A percentile compares a stretch with the other conserved stretches of the same genome.
Conservation (phyloP, 108 stramenopile species). For the Cylindrotheca closterium region DNA sequence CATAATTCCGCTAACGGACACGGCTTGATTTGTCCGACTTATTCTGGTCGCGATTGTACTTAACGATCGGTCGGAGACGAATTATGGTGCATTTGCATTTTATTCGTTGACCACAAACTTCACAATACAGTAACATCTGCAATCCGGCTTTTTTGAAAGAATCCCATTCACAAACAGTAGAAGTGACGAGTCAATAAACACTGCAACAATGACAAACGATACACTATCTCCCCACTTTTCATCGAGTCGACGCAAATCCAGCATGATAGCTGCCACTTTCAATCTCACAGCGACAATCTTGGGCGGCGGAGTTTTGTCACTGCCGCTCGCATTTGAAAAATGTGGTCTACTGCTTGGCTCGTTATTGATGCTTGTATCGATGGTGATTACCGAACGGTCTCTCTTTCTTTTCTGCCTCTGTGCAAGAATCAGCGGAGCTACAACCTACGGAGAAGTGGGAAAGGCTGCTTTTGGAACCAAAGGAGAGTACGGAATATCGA, state of each 20-base stretch:
- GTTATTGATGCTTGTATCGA: conserved; percentile 59
- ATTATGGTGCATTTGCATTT: no score
- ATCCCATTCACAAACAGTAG: no score
- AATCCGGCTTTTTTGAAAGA: no score
- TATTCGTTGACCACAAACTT: no score
- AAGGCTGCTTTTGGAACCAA: conserved; percentile 61
- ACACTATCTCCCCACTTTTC: conserved; percentile 38
- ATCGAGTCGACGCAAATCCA: conserved; percentile 46
- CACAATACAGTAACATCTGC: no score
- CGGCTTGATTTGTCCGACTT: no score
- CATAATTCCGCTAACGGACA: no score
- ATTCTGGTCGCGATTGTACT: no score
- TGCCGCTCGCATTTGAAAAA: conserved; percentile 83
- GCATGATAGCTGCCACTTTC: conserved; percentile 59
- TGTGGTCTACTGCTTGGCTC: conserved; percentile 69
- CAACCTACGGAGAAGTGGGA: conserved; percentile 68
- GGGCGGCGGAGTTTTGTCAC: conserved; percentile 83
- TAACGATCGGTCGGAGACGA: no score
- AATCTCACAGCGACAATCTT: conserved; percentile 85
- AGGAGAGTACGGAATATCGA: conserved; percentile 51
- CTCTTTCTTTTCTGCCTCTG: conserved; percentile 69
- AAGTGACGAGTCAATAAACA: no score
- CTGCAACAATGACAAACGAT: conserved; percentile 5
- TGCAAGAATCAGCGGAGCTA: conserved; percentile 66
- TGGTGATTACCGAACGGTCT: conserved; percentile 59